phyloP scores from a whole-genome alignment of 1,284 basidiomycete species.

The Golubevia sp. region DNA sequence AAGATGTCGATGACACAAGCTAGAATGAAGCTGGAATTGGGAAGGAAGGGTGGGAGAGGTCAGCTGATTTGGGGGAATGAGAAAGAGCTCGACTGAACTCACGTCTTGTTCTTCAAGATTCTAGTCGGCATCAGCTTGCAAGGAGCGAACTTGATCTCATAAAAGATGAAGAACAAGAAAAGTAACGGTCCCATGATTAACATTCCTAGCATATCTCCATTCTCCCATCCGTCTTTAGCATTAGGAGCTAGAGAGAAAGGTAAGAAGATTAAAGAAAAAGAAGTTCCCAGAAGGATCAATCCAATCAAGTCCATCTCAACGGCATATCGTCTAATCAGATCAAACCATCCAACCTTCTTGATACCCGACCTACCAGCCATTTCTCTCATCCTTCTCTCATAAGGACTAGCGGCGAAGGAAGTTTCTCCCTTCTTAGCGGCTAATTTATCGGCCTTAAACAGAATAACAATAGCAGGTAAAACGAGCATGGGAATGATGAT shows the following conservation, averaged over 20 bases:
- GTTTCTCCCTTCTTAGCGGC: slow-evolving; percentile 11
- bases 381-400: slow-evolving; percentile 6
- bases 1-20: slow-evolving; percentile 60
- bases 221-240: slow-evolving; percentile 15
- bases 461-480: slow-evolving; percentile 15
- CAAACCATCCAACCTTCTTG: slow-evolving; percentile 2
- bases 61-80: no score
- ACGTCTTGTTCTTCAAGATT: slow-evolving; percentile 22
- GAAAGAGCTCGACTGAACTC: no score
- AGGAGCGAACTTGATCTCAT: slow-evolving; percentile 12
- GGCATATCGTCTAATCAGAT: background rate
- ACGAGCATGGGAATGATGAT: slow-evolving; percentile 26
- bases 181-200: slow-evolving; percentile 18
- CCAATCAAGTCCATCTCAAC: slow-evolving; percentile 25
- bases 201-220: slow-evolving; percentile 33
- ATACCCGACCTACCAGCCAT: no score
- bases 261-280: slow-evolving; percentile 24
- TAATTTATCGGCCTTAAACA: slow-evolving; percentile 11
- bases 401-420: slow-evolving; percentile 13
- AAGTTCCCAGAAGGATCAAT: slow-evolving; percentile 15
- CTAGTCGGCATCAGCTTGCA: slow-evolving; percentile 20
- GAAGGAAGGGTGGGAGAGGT: background rate
- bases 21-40: slow-evolving; percentile 21
- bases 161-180: slow-evolving; percentile 15
- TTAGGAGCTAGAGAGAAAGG: slow-evolving; percentile 19